Evolutionary conservation across 1,284 basidiomycete genomes (phyloP).

Genomic region (Puccinia triticina): DNA sequence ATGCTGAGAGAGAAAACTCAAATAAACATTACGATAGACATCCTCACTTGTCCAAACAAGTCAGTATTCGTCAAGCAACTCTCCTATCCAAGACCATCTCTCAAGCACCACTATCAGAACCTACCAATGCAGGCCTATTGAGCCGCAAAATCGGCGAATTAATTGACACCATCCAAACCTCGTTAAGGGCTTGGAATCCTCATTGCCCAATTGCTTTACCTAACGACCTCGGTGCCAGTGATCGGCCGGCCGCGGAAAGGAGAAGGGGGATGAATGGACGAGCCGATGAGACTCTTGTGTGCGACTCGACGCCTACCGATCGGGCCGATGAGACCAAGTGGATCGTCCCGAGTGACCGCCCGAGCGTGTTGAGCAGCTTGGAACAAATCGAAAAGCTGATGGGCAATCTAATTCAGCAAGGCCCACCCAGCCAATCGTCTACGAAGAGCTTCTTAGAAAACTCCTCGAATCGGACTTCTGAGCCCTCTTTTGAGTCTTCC

Average conservation of each 20-base stretch:
- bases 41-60: not conserved
- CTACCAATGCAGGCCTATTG: constrained; percentile 2
- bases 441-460: not conserved
- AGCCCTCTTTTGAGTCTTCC: not conserved
- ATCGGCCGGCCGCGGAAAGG: not conserved
- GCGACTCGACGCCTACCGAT: not conserved
- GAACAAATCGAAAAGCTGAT: constrained; percentile 21
- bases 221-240: not conserved
- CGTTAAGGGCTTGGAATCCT: not conserved
- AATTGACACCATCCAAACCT: not conserved
- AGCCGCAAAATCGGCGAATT: constrained; percentile 9
- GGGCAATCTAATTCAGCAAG: not conserved
- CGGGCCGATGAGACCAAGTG: not conserved
- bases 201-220: not conserved
- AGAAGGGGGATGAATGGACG: not conserved
- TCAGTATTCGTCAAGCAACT: not conserved
- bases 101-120: not conserved
- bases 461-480: not conserved
- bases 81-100: not conserved
- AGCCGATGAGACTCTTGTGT: not conserved
- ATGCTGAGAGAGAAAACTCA: not conserved
- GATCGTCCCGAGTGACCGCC: not conserved
- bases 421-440: too few relatives aligned
- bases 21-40: not conserved
- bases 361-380: constrained; percentile 10